Evolutionary conservation across 495 filamentous ascomycete genomes (phyloP), one percentile per base, ranked within the genome.

Genomic region (Daldinia loculata): DNA sequence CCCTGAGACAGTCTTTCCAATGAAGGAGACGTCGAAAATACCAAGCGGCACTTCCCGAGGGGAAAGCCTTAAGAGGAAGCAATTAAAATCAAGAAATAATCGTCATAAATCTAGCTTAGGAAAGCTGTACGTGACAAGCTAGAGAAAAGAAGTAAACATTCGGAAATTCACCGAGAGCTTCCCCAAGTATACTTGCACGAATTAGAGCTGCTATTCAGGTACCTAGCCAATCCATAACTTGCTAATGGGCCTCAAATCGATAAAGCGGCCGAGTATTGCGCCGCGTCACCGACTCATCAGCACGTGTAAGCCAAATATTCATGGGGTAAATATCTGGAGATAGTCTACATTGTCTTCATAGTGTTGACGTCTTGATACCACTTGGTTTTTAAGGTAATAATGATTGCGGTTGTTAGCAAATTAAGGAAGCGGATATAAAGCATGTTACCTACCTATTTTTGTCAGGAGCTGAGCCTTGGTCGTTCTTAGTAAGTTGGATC

Each of bases 401-500:
- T 48, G 8, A 48, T 9, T 22, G 7, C 8, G n/a, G 2, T 4
- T 45, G 9, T 45, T 22, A 45, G 8, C 6, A 45, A 45, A 7
- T 22, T 45, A 22, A 6, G 7, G 0, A 9, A 3, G 32, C 32
- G 3, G 34, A 14, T 5, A 14, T 36, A 36, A 36, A 36, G 12
- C 34, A 14, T 14, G 34, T 14, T 14, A 36, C 2, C 34, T 34
- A 34, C 32, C 32, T 36, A 14, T 14, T 36, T 36, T 36, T 36
- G 12, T 36, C 34, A 4, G 12, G 14, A 14, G 12, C 34, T 27
- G 17, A 52, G 24, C 12, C 27, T 30, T 26, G 50, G 50, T n/a
- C 26, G 15, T 53, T 29, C 26, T 53, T 53, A 29, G 24, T 36
- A 30, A 56, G 29, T 56, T 56, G 19, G 14, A 59, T 59, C 36